Evolutionary conservation across 805 yeast species (phyloP), one percentile per base, ranked within the genome.

Genomic region (Wickerhamiella occidentalis): DNA sequence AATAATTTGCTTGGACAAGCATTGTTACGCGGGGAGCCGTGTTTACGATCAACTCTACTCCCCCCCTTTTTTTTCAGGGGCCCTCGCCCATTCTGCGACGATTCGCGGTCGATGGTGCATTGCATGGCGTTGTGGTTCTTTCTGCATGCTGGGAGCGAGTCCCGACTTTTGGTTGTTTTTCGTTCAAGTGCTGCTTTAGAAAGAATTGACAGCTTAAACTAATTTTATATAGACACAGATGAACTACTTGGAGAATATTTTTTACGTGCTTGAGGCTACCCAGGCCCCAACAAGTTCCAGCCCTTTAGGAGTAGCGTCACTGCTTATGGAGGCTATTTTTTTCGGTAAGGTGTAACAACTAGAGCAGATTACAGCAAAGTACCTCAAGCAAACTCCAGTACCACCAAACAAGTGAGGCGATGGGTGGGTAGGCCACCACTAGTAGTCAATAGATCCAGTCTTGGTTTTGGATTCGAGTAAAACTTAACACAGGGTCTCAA

Each of bases 101-200:
- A 33, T 15, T 33, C 19, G 38, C 38, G 38, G 38, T 33, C 38
- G 38, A 33, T 33, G 38, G 38, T 33, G 38, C 38, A 33, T 33
- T 33, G 38, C 38, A 33, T 33, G 38, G 38, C 38, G 38, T 33
- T 33, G 38, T 33, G 38, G 38, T 33, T 33, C 38, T 33, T 17
- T 15, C 38, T 33, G 38, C 38, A 33, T 15, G 11, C 15, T 33
- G 38, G 19, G 38, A 17, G 33, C 33, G 33, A 29, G 13, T 3
- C 13, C n/a, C 33, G 33, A 6, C 15, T n/a, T n/a, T 33, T 33
- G 11, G 19, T 15, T 33, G 38, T 33, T 33, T 33, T 4, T 33
- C 38, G 38, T 19, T 33, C 15, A 15, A 17, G 18, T 33, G 11
- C 19, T 6, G 15, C 19, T n/a, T 3, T 5, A 33, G 19, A 18